phyloP scores from a whole-genome alignment of 352 stramenopile genomes.

The Thraustotheca clavata region DNA sequence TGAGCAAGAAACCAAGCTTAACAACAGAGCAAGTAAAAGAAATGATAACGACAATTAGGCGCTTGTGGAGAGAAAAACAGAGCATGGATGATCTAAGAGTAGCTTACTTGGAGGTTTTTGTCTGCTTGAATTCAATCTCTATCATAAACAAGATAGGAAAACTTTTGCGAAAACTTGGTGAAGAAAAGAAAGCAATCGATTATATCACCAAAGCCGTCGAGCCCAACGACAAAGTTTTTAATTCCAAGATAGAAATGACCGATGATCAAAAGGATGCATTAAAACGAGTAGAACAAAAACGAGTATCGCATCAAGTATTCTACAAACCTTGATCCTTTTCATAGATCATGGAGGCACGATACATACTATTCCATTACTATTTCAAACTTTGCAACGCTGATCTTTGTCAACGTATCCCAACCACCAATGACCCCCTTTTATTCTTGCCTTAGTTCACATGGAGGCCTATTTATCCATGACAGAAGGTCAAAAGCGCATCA shows the following conservation, averaged over 20 bases:
- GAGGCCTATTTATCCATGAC: slow-evolving; percentile 1
- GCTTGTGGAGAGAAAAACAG: background rate
- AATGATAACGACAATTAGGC: slow-evolving; percentile 3
- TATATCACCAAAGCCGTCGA: slow-evolving; percentile 7
- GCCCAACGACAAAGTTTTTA: background rate
- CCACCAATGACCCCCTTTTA: background rate
- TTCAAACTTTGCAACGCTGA: background rate
- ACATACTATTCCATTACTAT: slow-evolving; percentile 9
- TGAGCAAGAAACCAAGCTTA: background rate
- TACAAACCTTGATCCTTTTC: background rate
- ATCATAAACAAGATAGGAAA: slow-evolving; percentile 4
- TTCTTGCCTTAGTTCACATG: slow-evolving; percentile 1
- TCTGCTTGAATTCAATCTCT: background rate
- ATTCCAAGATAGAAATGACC: background rate
- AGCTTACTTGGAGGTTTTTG: slow-evolving; percentile 2
- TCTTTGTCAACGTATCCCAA: background rate
- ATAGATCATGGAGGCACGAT: slow-evolving; percentile 14
- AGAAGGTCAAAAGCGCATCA: background rate
- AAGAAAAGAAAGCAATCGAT: slow-evolving; percentile 5
- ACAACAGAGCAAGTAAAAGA: background rate
- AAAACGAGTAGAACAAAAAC: background rate
- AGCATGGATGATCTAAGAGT: slow-evolving; percentile 3
- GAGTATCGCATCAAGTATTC: background rate
- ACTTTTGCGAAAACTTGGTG: background rate
- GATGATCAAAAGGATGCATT: background rate